Base-by-base conservation (phyloP, 164 flowering plant genomes). In the Cinnamomum chago region DNA sequence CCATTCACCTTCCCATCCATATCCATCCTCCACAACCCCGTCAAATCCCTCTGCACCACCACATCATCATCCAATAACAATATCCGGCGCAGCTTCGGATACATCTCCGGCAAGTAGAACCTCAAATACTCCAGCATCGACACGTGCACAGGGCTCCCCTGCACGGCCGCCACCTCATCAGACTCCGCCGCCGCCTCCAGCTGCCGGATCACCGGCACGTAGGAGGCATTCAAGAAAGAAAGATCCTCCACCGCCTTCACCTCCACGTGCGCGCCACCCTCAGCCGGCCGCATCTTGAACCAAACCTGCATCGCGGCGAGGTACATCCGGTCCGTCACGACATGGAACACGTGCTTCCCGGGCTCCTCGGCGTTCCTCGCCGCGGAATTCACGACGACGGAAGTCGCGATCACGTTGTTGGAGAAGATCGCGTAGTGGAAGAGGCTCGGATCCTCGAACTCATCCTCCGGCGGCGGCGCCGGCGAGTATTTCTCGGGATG, bases 1-100 rank as follows among this genome's bases (percentile, higher is more conserved):
- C 89, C 98, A 84, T 91, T 95, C 70, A 95, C 98, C 84, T 89
- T 93, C 67, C 98, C 97, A 70, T 90, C 90, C 89, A 95, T 75
- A 79, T 93, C 97, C 69, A 91, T 85, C 72, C 76, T 87, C 98
- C 98, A 95, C 68, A 95, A 77, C 5, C 86, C 89, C 1, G 97
- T 84, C 83, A 95, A 84, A 78, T 95, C 98, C 81, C 84, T 88
- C 75, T 93, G 98, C 71, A 95, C 97, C 67, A 95, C 98, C 55
- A 93, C 91, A 86, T 95, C 97, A 77, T 93, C 98, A 75, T 95
- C 98, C 84, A 95, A 82, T 69, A 86, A 86, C 81, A 95, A 71
- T 30, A 95, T 87, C 71, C 85, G 84, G 75, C 86, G 90, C 77
- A 95, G 77, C 72, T 88, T 91, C 0, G 98, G 98, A 72, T 83